phyloP scores from a whole-genome alignment of 768 basidiomycete genomes.

The Ramaria sp. region DNA sequence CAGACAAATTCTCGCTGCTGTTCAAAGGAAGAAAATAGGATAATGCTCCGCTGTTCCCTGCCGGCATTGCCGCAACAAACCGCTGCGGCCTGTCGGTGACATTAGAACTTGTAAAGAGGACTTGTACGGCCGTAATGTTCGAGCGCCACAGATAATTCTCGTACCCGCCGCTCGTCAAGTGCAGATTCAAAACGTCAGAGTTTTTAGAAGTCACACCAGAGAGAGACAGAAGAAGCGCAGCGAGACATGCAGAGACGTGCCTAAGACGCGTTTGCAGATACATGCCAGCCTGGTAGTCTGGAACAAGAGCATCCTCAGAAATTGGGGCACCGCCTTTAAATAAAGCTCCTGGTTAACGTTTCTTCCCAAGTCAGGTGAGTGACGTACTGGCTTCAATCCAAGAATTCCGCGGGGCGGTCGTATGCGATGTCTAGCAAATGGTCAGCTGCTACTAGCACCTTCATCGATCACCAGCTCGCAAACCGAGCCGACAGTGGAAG shows the following conservation, averaged over 20 bases:
- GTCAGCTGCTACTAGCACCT: too few relatives aligned
- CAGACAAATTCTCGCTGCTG: constrained; percentile 9
- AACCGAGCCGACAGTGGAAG: too few relatives aligned
- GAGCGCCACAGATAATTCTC: constrained; percentile 34
- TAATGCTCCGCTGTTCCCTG: constrained; percentile 33
- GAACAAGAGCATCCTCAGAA: too few relatives aligned
- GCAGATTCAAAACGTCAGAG: constrained; percentile 12
- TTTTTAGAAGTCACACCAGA: not conserved
- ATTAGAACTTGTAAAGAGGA: constrained; percentile 26
- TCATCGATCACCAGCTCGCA: too few relatives aligned
- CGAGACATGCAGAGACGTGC: not conserved
- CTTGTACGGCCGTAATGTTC: constrained; percentile 28
- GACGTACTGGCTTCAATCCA: too few relatives aligned
- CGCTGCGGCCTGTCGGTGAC: constrained; percentile 20
- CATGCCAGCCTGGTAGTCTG: too few relatives aligned
- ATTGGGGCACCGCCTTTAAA: too few relatives aligned
- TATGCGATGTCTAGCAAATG: too few relatives aligned
- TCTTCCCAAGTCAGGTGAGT: too few relatives aligned
- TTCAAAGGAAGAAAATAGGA: constrained; percentile 29
- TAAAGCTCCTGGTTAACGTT: too few relatives aligned
- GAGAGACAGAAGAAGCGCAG: not conserved
- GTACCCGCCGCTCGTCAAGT: constrained; percentile 28
- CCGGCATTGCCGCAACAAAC: constrained; percentile 32
- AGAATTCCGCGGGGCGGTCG: too few relatives aligned
- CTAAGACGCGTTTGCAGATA: not conserved